Evolutionary conservation across 371 early-diverging fungal genomes (phyloP).

Genomic region (Gilbertella persicaria): DNA sequence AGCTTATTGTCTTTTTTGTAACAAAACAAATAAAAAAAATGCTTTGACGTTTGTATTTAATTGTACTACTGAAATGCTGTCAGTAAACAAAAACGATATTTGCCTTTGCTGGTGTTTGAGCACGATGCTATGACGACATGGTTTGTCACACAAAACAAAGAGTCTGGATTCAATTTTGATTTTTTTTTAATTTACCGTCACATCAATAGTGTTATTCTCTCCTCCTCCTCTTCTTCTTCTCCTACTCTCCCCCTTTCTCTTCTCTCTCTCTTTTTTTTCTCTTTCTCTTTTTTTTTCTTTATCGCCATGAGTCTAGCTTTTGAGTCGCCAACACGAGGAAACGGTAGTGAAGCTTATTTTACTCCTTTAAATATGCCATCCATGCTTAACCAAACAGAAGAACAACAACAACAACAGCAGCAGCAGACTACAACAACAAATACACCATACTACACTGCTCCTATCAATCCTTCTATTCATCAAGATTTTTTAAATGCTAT

Average conservation of each 20-base stretch:
- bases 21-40: background rate
- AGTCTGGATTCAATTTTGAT: conserved; percentile 8
- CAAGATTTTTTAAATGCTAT: conserved; percentile 55
- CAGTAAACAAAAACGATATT: background rate
- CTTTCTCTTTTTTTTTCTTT: conserved; percentile 1
- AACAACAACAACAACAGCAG: conserved; percentile 3
- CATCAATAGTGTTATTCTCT: conserved; percentile 5
- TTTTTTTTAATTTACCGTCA: conserved; percentile 13
- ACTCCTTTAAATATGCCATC: conserved; percentile 43
- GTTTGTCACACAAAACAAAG: conserved; percentile 1
- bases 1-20: background rate
- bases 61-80: too few relatives aligned
- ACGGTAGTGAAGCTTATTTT: conserved; percentile 41
- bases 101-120: background rate
- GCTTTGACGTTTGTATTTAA: background rate
- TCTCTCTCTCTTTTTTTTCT: conserved; percentile 1
- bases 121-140: conserved; percentile 14
- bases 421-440: conserved; percentile 1
- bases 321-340: conserved; percentile 42
- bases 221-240: background rate
- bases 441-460: conserved; percentile 55
- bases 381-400: conserved; percentile 2
- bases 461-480: conserved; percentile 43
- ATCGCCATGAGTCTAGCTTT: conserved; percentile 39
- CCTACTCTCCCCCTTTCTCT: conserved; percentile 3